Evolutionary conservation across 2,329 filamentous ascomycete genomes (phyloP).

Genomic region (Akanthomyces lecanii): DNA sequence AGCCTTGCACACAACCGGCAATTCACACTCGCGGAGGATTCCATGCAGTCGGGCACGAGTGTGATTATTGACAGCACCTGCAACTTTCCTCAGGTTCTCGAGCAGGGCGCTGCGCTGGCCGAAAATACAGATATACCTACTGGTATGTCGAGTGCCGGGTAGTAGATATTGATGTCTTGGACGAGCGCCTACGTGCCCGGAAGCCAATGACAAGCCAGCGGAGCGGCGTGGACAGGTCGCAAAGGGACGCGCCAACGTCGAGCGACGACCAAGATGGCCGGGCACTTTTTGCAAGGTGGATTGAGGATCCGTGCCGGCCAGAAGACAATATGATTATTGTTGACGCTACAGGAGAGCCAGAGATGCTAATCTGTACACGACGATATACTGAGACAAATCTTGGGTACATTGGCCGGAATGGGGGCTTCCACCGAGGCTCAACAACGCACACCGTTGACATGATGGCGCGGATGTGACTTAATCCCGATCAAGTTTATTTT

Average conservation of each 20-base stretch:
- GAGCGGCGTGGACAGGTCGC: constrained; percentile 25
- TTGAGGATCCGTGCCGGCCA: constrained; percentile 29
- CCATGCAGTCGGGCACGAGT: constrained; percentile 30
- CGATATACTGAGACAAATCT: constrained; percentile 20
- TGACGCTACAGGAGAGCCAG: constrained; percentile 22
- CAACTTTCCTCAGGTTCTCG: constrained; percentile 31
- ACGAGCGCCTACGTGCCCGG: constrained; percentile 25
- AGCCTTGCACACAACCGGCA: constrained; percentile 32
- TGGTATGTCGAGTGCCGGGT: constrained; percentile 33
- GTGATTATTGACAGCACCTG: constrained; percentile 38
- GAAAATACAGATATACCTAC: constrained; percentile 20
- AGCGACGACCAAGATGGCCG: constrained; percentile 18
- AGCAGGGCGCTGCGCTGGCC: constrained; percentile 26
- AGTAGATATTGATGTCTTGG: constrained; percentile 28
- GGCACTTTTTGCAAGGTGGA: constrained; percentile 27
- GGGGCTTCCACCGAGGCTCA: background rate
- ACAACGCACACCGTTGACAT: background rate
- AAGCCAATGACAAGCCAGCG: constrained; percentile 29
- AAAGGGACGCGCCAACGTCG: constrained; percentile 19
- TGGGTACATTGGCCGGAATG: background rate
- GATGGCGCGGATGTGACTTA: background rate
- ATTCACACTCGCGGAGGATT: constrained; percentile 32
- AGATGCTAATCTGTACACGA: constrained; percentile 22
- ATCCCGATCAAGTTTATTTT: background rate
- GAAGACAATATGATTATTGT: constrained; percentile 22